A percentile compares a stretch with the other conserved stretches of the same genome.
Conservation (phyloP, 2,329 filamentous ascomycete species). For the Akanthomyces lecanii region DNA sequence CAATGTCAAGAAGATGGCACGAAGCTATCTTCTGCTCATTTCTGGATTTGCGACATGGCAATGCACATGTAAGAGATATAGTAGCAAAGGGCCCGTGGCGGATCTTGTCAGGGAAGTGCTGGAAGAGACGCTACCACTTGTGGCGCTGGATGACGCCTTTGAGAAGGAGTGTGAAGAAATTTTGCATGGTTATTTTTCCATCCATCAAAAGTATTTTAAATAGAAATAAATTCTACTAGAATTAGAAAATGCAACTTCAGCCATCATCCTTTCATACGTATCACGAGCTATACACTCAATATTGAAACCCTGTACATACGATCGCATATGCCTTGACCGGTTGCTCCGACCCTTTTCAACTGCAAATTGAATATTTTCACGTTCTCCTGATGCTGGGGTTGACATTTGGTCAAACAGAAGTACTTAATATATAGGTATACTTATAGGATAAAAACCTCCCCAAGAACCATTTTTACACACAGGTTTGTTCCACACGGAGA, state of each 20-base stretch:
- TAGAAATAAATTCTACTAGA: neutral
- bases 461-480: no score
- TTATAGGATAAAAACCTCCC: no score
- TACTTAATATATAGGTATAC: no score
- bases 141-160: constrained; percentile 20
- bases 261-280: no score
- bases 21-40: neutral
- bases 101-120: constrained; percentile 9
- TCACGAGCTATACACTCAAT: no score
- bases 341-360: no score
- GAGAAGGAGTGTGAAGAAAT: neutral
- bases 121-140: constrained; percentile 16
- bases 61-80: neutral
- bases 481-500: no score
- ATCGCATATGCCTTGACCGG: no score
- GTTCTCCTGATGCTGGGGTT: no score
- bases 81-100: no score
- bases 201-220: neutral
- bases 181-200: neutral
- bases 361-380: neutral
- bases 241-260: neutral
- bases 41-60: neutral
- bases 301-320: no score
- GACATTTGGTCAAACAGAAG: no score
- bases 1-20: neutral